Conservation (phyloP, 2,329 filamentous ascomycete species). For the Trichophyton benhamiae region DNA sequence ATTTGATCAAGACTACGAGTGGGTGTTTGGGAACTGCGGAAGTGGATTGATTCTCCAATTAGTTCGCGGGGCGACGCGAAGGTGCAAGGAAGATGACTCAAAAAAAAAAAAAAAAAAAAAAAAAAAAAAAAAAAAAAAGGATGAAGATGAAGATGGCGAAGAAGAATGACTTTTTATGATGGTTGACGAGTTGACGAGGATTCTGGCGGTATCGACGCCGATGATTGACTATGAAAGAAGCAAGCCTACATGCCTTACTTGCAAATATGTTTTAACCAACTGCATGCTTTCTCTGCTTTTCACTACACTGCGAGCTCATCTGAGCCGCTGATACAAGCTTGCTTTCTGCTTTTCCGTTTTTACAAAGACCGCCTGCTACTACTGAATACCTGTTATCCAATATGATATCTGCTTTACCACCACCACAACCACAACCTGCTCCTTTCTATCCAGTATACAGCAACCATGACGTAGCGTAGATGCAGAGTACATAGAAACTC, state of each 20-base stretch:
- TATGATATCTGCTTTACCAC: neutral
- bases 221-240: neutral
- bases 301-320: neutral
- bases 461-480: neutral
- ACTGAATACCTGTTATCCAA: neutral
- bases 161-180: neutral
- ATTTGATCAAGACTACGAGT: neutral
- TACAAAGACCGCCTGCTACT: neutral
- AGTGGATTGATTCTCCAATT: neutral
- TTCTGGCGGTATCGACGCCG: neutral
- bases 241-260: neutral
- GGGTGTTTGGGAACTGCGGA: neutral
- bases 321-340: neutral
- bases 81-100: neutral
- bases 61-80: neutral
- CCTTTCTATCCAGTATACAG: too few species aligned
- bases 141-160: neutral
- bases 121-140: neutral
- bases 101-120: neutral
- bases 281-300: neutral
- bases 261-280: neutral
- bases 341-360: neutral
- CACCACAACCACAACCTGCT: neutral
- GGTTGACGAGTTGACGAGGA: neutral
- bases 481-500: too few species aligned